Percentiles rank a stretch among this genome's conserved stretches.
These are phyloP conservation scores for Clavariopsis aquatica DNA, from an alignment of 495 filamentous ascomycete species.

Conservation along the genomic window DNA sequence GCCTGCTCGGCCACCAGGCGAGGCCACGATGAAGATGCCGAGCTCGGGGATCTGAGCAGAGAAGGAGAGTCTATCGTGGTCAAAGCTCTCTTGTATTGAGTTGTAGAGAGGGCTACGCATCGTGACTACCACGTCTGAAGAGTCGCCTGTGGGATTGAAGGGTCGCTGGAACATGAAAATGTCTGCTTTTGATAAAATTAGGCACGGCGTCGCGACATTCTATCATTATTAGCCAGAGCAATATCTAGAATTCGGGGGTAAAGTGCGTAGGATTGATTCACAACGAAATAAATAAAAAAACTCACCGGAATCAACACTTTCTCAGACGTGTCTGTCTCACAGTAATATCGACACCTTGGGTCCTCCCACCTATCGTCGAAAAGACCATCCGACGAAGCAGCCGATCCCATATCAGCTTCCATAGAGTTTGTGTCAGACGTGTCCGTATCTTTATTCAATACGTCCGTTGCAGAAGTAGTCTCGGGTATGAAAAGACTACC, in stretches of 20 bases:
- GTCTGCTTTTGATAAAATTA: slow-evolving; percentile 39
- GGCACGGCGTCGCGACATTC: too few species aligned
- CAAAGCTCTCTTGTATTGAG: background rate
- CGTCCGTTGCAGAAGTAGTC: too few species aligned
- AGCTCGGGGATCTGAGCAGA: slow-evolving; percentile 74
- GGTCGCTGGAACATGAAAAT: slow-evolving; percentile 40
- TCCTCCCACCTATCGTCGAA: too few species aligned
- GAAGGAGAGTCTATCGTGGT: slow-evolving; percentile 74
- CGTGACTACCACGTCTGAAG: slow-evolving; percentile 13
- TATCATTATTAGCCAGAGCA: too few species aligned
- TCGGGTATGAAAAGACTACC: slow-evolving; percentile 1
- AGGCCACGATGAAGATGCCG: slow-evolving; percentile 71
- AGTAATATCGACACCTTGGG: too few species aligned
- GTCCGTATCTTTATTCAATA: too few species aligned
- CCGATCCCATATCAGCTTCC: too few species aligned
- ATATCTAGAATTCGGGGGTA: too few species aligned
- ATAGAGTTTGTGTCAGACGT: too few species aligned
- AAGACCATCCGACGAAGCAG: too few species aligned
- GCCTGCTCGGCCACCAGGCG: slow-evolving; percentile 71
- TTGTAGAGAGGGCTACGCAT: slow-evolving; percentile 26
- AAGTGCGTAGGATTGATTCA: too few species aligned
- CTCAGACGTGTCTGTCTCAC: background rate
- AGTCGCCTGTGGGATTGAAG: background rate
- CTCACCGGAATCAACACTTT: background rate
- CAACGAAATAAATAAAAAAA: too few species aligned